Evolutionary conservation across 1,284 basidiomycete genomes (phyloP).

Genomic region (Puccinia novopanici): DNA sequence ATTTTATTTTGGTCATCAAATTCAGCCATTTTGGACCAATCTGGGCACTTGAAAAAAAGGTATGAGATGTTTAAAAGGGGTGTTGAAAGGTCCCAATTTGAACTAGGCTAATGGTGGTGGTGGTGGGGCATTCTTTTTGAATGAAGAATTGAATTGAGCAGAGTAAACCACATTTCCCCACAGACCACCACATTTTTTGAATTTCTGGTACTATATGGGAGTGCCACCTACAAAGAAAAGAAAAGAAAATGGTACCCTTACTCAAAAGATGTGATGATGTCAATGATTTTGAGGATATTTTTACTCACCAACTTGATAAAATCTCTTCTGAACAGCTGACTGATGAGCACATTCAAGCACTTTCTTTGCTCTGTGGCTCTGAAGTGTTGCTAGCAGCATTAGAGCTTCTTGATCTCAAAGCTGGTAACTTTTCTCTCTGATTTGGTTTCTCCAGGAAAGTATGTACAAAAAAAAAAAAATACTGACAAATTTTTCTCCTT

Average conservation of each 20-base stretch:
- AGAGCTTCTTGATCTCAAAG: constrained; percentile 24
- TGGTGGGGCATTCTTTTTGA: too few relatives aligned
- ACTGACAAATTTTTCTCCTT: neutral
- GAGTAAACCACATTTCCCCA: too few relatives aligned
- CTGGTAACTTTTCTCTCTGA: neutral
- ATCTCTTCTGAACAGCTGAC: constrained; percentile 7
- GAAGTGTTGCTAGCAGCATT: constrained; percentile 20
- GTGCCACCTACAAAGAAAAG: neutral
- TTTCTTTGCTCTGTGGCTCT: constrained; percentile 15
- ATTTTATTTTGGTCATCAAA: too few relatives aligned
- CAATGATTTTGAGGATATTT: constrained; percentile 5
- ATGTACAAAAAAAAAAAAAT: neutral
- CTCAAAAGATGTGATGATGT: neutral
- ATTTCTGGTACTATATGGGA: neutral
- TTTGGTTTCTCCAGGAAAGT: neutral
- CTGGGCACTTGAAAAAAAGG: too few relatives aligned
- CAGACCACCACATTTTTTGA: too few relatives aligned
- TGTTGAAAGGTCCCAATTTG: too few relatives aligned
- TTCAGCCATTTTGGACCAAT: too few relatives aligned
- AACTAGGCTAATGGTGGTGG: too few relatives aligned
- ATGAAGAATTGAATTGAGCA: too few relatives aligned
- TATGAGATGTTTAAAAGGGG: too few relatives aligned
- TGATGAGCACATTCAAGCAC: constrained; percentile 10
- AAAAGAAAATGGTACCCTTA: neutral
- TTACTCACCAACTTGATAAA: constrained; percentile 23